These are phyloP conservation scores for Firmiana major DNA, from an alignment of 345 rosid genomes.

Conservation along the genomic window DNA sequence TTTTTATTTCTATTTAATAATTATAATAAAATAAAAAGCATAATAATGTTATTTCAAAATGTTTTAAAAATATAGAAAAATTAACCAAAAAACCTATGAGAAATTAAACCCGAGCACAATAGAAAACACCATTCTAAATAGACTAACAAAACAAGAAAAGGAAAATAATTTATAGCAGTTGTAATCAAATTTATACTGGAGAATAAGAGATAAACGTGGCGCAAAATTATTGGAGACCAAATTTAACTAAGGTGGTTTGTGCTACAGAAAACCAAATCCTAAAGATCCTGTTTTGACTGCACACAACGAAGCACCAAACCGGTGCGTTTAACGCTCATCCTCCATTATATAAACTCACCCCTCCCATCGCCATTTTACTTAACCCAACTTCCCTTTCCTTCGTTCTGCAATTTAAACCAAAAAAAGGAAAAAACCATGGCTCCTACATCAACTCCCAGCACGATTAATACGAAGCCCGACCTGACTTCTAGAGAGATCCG, in stretches of 20 bases:
- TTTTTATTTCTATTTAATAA: no score
- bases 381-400: not conserved
- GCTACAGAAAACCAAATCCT: not conserved
- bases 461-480: slow-evolving; percentile 17
- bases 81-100: no score
- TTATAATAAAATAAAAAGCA: no score
- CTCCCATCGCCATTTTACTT: not conserved
- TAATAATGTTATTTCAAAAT: no score
- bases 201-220: not conserved
- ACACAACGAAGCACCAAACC: slow-evolving; percentile 2
- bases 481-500: slow-evolving; percentile 50
- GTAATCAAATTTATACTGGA: not conserved
- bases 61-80: no score
- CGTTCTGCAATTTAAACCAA: not conserved
- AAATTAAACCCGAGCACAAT: no score
- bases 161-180: not conserved
- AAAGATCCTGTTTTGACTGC: slow-evolving; percentile 5
- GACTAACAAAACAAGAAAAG: not conserved
- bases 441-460: slow-evolving; percentile 38
- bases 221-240: not conserved
- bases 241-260: not conserved
- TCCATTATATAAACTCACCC: slow-evolving; percentile 28
- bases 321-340: not conserved
- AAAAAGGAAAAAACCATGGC: slow-evolving; percentile 29
- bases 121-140: not conserved